These are phyloP conservation scores for Castanea mollissima DNA, from an alignment of 306 rosid genomes.

Conservation along the genomic window DNA sequence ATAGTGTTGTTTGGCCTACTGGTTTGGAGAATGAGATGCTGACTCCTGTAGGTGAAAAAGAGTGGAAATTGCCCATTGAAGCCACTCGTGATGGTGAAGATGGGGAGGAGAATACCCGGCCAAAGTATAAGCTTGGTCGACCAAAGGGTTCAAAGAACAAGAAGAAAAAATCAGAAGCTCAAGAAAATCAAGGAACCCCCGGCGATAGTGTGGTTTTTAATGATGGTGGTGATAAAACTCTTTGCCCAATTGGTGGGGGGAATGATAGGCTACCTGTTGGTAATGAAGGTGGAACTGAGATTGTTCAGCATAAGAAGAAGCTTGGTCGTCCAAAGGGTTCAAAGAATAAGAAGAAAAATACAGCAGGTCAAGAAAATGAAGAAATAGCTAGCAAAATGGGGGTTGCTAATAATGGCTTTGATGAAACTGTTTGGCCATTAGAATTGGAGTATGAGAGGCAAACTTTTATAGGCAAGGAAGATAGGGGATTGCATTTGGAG, in stretches of 20 bases:
- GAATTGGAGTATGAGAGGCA: conserved; percentile 3
- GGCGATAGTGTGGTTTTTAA: no score
- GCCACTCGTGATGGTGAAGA: conserved; percentile 20
- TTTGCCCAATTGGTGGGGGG: no score
- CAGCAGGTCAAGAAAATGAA: conserved; percentile 2
- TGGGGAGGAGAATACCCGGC: conserved; percentile 18
- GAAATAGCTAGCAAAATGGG: background rate
- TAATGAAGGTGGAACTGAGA: background rate
- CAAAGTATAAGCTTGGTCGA: conserved; percentile 9
- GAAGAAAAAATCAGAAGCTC: conserved; percentile 4
- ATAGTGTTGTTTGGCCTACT: background rate
- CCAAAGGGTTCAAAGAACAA: conserved; percentile 11
- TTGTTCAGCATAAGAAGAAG: conserved; percentile 17
- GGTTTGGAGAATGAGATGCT: conserved; percentile 20
- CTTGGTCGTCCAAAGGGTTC: conserved; percentile 42
- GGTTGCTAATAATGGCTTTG: background rate
- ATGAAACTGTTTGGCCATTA: background rate
- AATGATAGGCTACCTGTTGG: no score
- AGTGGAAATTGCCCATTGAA: background rate
- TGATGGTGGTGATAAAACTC: no score
- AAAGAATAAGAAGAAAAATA: conserved; percentile 25
- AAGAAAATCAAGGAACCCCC: conserved; percentile 9
- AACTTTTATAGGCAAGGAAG: conserved; percentile 16
- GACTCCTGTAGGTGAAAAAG: background rate
- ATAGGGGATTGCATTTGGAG: conserved; percentile 4